Percentiles rank a stretch among this genome's conserved stretches.
These are phyloP conservation scores for Phyllostachys edulis DNA, from an alignment of 176 grass and related monocot species.

Conservation along the genomic window DNA sequence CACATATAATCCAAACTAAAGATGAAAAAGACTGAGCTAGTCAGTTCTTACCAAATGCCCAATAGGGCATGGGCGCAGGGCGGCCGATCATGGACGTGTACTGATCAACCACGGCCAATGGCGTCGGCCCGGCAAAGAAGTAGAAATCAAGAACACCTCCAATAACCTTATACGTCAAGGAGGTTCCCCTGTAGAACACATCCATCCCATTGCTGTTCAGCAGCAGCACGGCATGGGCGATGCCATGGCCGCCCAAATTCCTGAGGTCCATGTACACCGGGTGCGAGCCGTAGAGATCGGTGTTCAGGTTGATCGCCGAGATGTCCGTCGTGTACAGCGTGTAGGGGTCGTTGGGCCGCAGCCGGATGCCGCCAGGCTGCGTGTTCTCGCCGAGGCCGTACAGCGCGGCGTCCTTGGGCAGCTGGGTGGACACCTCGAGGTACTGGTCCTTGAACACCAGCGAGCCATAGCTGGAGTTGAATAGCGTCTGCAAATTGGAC, in stretches of 20 bases:
- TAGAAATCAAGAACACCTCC: conserved; percentile 89
- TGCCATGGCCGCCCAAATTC: conserved; percentile 42
- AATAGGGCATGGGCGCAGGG: conserved; percentile 86
- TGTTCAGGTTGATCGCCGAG: conserved; percentile 83
- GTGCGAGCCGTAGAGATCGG: conserved; percentile 90
- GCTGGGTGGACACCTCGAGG: conserved; percentile 63
- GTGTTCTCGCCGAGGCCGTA: conserved; percentile 96
- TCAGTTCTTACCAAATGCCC: conserved; percentile 68
- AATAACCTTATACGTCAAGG: conserved; percentile 85
- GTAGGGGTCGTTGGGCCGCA: conserved; percentile 85
- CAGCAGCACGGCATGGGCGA: conserved; percentile 79
- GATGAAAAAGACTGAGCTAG: background rate
- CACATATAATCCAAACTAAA: background rate
- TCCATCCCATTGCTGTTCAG: conserved; percentile 98
- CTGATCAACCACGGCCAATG: conserved; percentile 76
- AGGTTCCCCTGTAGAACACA: conserved; percentile 69
- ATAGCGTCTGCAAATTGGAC: conserved; percentile 61
- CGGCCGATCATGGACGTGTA: conserved; percentile 80
- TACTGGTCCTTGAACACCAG: conserved; percentile 98
- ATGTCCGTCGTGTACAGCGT: conserved; percentile 84
- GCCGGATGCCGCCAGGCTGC: conserved; percentile 66
- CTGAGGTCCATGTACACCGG: conserved; percentile 90
- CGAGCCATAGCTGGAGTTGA: conserved; percentile 61
- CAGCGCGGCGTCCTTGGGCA: conserved; percentile 62
- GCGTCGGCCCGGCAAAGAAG: conserved; percentile 78